Evolutionary conservation across 2,329 filamentous ascomycete species (phyloP), one percentile per base, ranked within the genome.

Genomic region (Coniochaeta hoffmannii): DNA sequence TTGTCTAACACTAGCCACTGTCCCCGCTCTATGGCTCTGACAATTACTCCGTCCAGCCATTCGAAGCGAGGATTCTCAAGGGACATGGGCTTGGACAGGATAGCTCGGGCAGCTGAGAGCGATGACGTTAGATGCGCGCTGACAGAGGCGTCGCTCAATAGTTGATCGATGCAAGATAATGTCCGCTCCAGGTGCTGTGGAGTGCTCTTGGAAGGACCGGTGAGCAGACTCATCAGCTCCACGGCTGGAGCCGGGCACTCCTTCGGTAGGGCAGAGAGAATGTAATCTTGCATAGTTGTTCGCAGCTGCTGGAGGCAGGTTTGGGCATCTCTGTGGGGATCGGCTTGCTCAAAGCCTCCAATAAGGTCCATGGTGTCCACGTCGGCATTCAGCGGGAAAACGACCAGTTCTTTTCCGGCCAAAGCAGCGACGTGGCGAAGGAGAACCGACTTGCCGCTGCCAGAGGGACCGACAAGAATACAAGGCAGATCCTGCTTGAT

Each of bases 341-440:
- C 94, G 17, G 90, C 86, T 71, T 99, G 94, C 69, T 99, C 94
- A 66, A 96, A 99, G 0, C 94, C 94, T 65, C 94, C 94, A 56
- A 99, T 90, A 55, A 99, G 82, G 70, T 99, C 94, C 85, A 96
- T 96, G 1, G 93, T 92, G 69, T 99, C 94, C 46, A 96, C 89
- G 64, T 99, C 95, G 7, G 92, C 87, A 66, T 96, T 99, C 72
- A 99, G 84, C 0, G 92, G 86, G 63, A 97, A 89, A 15, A 90
- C 88, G 31, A 92, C 81, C 3, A 97, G 75, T 1, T 84, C 78
- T 55, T 87, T 87, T 24, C 94, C 94, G 41, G 83, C 83, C 24
- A 88, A 73, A 12, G 88, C 86, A n/a, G 94, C 92, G 28, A 96
- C 78, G 60, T 93, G 86, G 57, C 87, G 81, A 14, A 99, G 74